Evolutionary conservation across 345 rosid genomes (phyloP).

Genomic region (Lagerstroemia speciosa): DNA sequence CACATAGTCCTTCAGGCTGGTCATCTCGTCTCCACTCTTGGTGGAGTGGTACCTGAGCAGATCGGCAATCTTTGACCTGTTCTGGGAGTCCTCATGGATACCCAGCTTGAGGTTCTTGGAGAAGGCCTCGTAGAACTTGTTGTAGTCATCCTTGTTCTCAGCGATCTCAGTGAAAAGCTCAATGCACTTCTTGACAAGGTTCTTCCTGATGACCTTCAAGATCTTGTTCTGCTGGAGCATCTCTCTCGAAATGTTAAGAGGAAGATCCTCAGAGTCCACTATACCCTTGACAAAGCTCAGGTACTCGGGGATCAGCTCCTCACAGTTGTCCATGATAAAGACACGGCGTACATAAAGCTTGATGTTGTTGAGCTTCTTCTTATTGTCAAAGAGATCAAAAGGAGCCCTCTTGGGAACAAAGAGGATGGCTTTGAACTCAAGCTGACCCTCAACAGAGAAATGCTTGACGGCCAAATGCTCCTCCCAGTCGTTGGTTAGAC

Average conservation of each 20-base stretch:
- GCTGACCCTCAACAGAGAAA: conserved; percentile 91
- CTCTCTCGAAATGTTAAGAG: conserved; percentile 84
- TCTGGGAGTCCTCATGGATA: conserved; percentile 77
- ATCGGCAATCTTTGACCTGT: conserved; percentile 72
- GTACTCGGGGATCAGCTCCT: conserved; percentile 76
- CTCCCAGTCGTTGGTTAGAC: conserved; percentile 89
- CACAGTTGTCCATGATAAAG: conserved; percentile 93
- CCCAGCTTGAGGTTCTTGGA: conserved; percentile 86
- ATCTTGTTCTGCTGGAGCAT: conserved; percentile 86
- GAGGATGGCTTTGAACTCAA: conserved; percentile 85
- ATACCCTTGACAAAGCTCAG: conserved; percentile 84
- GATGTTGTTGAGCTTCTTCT: conserved; percentile 87
- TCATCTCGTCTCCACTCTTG: conserved; percentile 85
- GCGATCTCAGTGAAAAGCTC: conserved; percentile 90
- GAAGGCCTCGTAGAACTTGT: conserved; percentile 85
- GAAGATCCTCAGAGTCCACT: conserved; percentile 86
- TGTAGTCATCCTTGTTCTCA: conserved; percentile 91
- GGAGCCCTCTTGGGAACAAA: conserved; percentile 92
- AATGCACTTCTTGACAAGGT: conserved; percentile 81
- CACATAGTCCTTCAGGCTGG: conserved; percentile 83
- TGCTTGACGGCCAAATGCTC: conserved; percentile 88
- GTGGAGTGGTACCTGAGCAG: conserved; percentile 82
- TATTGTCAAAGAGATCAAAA: conserved; percentile 81
- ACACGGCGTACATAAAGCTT: conserved; percentile 91
- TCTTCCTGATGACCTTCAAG: conserved; percentile 81